These are phyloP conservation scores for Flaveria trinervia DNA, from an alignment of 129 eudicot species.

Conservation along the genomic window DNA sequence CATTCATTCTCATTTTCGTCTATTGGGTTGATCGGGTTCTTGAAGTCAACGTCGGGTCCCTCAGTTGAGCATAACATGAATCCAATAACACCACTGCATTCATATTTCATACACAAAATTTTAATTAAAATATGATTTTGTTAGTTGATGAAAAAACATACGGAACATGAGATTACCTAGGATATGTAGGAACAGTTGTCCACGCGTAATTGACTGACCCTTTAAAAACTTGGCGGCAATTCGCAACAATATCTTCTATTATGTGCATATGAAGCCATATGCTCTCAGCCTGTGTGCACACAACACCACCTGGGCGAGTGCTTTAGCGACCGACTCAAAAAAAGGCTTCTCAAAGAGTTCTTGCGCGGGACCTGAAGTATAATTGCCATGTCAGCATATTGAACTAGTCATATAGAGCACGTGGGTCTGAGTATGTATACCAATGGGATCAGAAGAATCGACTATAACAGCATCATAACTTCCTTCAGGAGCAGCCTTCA, in stretches of 20 bases:
- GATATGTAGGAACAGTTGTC: constrained; percentile 95
- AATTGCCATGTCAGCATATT: constrained; percentile 26
- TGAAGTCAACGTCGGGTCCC: constrained; percentile 81
- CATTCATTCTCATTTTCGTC: constrained; percentile 48
- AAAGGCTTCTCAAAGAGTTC: constrained; percentile 96
- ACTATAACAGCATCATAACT: constrained; percentile 96
- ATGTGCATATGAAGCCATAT: constrained; percentile 99
- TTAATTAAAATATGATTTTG: background rate
- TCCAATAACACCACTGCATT: constrained; percentile 87
- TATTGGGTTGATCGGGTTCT: constrained; percentile 78
- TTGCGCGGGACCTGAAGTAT: constrained; percentile 89
- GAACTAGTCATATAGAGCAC: background rate
- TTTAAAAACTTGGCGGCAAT: constrained; percentile 89
- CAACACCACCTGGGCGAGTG: constrained; percentile 98
- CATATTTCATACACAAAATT: background rate
- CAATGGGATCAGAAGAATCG: constrained; percentile 97
- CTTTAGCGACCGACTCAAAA: constrained; percentile 84
- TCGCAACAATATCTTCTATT: constrained; percentile 82
- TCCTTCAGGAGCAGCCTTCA: constrained; percentile 82
- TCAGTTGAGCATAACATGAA: constrained; percentile 96
- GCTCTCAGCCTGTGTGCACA: constrained; percentile 98
- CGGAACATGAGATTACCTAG: constrained; percentile 46
- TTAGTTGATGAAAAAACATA: background rate
- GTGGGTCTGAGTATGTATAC: constrained; percentile 34
- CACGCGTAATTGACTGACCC: constrained; percentile 95